Percentiles rank a stretch among this genome's conserved stretches.
These are phyloP conservation scores for Rhodocollybia butyracea DNA, from an alignment of 768 basidiomycete genomes.

Conservation along the genomic window DNA sequence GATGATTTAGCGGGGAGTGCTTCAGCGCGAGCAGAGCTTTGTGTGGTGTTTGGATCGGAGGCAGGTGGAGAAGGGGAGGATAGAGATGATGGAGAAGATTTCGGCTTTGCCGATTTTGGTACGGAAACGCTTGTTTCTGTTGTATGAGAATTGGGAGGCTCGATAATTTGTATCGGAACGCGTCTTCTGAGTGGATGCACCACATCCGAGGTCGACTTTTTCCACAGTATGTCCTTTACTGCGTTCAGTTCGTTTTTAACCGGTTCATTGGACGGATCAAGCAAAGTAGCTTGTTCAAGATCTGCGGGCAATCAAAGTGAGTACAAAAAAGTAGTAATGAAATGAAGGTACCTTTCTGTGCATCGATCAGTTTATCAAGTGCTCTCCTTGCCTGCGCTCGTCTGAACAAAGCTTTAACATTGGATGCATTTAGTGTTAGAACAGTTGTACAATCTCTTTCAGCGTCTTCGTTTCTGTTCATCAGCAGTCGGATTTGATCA, in stretches of 20 bases:
- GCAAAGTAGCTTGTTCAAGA: conserved; percentile 48
- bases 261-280: conserved; percentile 64
- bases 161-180: conserved; percentile 62
- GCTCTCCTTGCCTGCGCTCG: conserved; percentile 69
- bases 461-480: conserved; percentile 69
- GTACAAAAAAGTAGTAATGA: neutral
- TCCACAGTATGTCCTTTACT: conserved; percentile 37
- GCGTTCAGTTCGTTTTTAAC: conserved; percentile 62
- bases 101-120: neutral
- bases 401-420: conserved; percentile 79
- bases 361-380: conserved; percentile 52
- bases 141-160: conserved; percentile 20
- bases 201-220: conserved; percentile 14
- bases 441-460: conserved; percentile 76
- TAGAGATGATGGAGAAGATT: conserved; percentile 3
- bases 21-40: neutral
- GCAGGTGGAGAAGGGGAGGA: conserved; percentile 11
- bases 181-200: conserved; percentile 39
- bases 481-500: no score
- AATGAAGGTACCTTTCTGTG: conserved; percentile 51
- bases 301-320: conserved; percentile 38
- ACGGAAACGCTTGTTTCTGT: conserved; percentile 14
- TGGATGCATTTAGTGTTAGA: conserved; percentile 49
- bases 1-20: conserved; percentile 16
- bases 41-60: conserved; percentile 3